Percentiles rank a stretch among this genome's conserved stretches.
Conservation (phyloP, 129 eudicot species). For the Tagetes patula region DNA sequence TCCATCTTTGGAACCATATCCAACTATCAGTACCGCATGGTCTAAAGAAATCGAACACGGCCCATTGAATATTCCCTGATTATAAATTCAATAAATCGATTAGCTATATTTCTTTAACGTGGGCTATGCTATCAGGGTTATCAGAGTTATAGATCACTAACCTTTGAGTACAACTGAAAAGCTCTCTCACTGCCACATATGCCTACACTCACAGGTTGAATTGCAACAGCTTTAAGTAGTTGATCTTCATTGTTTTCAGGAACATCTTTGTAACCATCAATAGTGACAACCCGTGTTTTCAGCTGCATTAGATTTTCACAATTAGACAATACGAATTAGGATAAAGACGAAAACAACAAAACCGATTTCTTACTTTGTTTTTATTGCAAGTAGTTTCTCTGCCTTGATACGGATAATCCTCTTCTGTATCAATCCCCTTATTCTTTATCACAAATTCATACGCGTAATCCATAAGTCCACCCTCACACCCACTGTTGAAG, state of each 20-base stretch:
- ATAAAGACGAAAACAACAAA: not conserved
- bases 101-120: not conserved
- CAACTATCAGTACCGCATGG: constrained; percentile 93
- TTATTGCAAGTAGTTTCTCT: constrained; percentile 57
- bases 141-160: constrained; percentile 16
- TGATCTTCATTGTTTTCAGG: constrained; percentile 61
- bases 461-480: constrained; percentile 98
- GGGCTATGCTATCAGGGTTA: not conserved
- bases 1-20: constrained; percentile 81
- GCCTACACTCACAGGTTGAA: constrained; percentile 92
- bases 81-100: constrained; percentile 17
- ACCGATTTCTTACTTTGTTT: constrained; percentile 47
- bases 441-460: constrained; percentile 70
- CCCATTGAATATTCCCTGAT: constrained; percentile 89
- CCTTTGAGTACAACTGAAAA: constrained; percentile 88
- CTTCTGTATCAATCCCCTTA: constrained; percentile 83
- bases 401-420: constrained; percentile 74
- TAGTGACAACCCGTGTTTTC: constrained; percentile 68
- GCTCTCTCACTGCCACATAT: constrained; percentile 85
- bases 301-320: constrained; percentile 42
- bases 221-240: constrained; percentile 72
- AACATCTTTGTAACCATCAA: constrained; percentile 71
- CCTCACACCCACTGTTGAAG: constrained; percentile 78
- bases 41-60: constrained; percentile 86
- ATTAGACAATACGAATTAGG: not conserved